Conservation (phyloP, 768 basidiomycete species). For the Exidia glandulosa region DNA sequence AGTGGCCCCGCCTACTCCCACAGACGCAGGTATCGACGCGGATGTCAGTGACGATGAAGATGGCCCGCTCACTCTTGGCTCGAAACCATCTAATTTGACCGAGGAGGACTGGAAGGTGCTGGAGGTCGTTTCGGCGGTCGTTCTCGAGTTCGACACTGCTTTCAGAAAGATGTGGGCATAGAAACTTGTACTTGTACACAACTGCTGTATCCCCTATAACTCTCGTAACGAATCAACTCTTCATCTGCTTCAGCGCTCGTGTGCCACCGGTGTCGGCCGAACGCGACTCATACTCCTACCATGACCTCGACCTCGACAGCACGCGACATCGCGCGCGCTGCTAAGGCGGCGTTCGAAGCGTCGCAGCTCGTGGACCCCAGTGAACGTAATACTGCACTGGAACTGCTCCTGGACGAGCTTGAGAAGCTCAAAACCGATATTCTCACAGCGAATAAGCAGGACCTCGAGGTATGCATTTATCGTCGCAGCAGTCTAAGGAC, state of each 20-base stretch:
- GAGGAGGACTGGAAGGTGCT: conserved; percentile 48
- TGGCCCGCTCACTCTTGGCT: conserved; percentile 17
- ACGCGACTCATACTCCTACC: not conserved
- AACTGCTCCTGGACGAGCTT: conserved; percentile 57
- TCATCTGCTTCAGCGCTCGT: too few species aligned
- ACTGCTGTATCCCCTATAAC: too few species aligned
- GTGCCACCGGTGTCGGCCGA: too few species aligned
- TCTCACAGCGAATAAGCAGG: conserved; percentile 67
- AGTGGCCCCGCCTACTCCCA: conserved; percentile 9
- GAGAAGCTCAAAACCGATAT: conserved; percentile 54
- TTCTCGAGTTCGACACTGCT: conserved; percentile 44
- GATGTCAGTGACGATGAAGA: conserved; percentile 11
- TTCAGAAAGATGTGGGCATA: conserved; percentile 56
- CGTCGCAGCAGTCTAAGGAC: not conserved
- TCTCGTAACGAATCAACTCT: too few species aligned
- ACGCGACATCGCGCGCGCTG: conserved; percentile 58
- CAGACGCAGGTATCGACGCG: conserved; percentile 14
- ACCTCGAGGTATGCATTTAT: conserved; percentile 51
- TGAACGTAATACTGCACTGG: conserved; percentile 62
- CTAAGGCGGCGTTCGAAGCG: conserved; percentile 74
- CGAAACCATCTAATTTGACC: conserved; percentile 12
- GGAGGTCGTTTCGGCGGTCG: conserved; percentile 32
- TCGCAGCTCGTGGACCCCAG: conserved; percentile 68
- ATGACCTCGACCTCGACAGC: conserved; percentile 10
- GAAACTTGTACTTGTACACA: too few species aligned